Evolutionary conservation across 345 rosid genomes (phyloP).

Genomic region (Camelina laxa): DNA sequence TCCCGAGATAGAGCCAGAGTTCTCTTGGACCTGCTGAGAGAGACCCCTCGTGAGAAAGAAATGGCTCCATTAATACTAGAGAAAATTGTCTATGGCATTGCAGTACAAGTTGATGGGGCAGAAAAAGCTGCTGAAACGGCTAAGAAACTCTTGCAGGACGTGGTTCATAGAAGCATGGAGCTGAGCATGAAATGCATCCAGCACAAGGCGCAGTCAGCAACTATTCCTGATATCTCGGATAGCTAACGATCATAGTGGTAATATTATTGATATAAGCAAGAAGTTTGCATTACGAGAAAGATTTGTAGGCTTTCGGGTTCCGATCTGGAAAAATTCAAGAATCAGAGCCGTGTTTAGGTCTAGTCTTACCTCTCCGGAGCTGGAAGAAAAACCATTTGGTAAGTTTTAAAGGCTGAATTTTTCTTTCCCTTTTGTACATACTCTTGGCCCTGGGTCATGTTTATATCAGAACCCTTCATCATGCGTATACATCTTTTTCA

Average conservation of each 20-base stretch:
- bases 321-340: slow-evolving; percentile 21
- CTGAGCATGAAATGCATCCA: slow-evolving; percentile 57
- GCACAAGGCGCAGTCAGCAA: slow-evolving; percentile 41
- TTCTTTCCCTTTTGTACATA: slow-evolving; percentile 24
- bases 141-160: slow-evolving; percentile 65
- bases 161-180: slow-evolving; percentile 79
- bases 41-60: slow-evolving; percentile 63
- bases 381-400: slow-evolving; percentile 21
- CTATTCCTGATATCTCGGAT: slow-evolving; percentile 40
- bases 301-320: neutral
- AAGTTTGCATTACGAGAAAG: slow-evolving; percentile 10
- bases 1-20: slow-evolving; percentile 69
- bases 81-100: slow-evolving; percentile 66
- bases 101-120: slow-evolving; percentile 60
- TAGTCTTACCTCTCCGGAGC: neutral
- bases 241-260: slow-evolving; percentile 1
- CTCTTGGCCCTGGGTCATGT: slow-evolving; percentile 12
- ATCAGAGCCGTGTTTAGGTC: slow-evolving; percentile 6
- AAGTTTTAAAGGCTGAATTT: slow-evolving; percentile 5
- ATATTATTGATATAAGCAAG: slow-evolving; percentile 10
- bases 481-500: neutral
- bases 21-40: slow-evolving; percentile 73
- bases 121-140: slow-evolving; percentile 77
- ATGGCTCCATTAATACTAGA: slow-evolving; percentile 59
- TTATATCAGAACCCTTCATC: slow-evolving; percentile 5